These are phyloP conservation scores for Vanilla planifolia DNA, from an alignment of 106 monocot species.

Conservation along the genomic window DNA sequence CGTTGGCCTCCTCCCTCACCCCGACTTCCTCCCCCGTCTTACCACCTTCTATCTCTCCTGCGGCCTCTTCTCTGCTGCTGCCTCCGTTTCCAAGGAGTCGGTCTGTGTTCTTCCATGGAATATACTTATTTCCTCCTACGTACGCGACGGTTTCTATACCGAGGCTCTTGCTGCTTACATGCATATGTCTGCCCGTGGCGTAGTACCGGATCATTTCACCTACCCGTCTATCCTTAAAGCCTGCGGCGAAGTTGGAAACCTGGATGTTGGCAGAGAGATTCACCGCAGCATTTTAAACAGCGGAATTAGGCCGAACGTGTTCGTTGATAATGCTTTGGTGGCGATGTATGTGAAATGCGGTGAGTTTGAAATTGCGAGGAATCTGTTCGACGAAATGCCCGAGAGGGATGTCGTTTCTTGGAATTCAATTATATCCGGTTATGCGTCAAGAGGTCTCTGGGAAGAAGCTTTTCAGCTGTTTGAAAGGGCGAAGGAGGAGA, in stretches of 20 bases:
- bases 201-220: slow-evolving; percentile 45
- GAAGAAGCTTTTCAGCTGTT: slow-evolving; percentile 35
- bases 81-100: slow-evolving; percentile 18
- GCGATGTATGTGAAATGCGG: slow-evolving; percentile 67
- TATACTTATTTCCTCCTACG: slow-evolving; percentile 45
- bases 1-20: slow-evolving; percentile 29
- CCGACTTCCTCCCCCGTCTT: slow-evolving; percentile 23
- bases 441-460: slow-evolving; percentile 37
- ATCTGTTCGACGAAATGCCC: slow-evolving; percentile 68
- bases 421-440: slow-evolving; percentile 69
- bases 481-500: slow-evolving; percentile 20
- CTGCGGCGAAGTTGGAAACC: slow-evolving; percentile 41
- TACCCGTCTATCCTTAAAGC: slow-evolving; percentile 65
- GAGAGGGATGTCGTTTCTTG: slow-evolving; percentile 68
- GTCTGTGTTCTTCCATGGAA: slow-evolving; percentile 47
- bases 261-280: slow-evolving; percentile 37
- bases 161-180: slow-evolving; percentile 31
- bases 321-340: slow-evolving; percentile 49
- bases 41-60: slow-evolving; percentile 42
- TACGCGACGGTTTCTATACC: slow-evolving; percentile 9
- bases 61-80: slow-evolving; percentile 29
- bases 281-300: slow-evolving; percentile 19
- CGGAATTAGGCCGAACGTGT: slow-evolving; percentile 35
- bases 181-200: slow-evolving; percentile 35
- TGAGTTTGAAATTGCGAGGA: slow-evolving; percentile 32